Evolutionary conservation across 164 flowering plant species (phyloP).

Genomic region (Houttuynia cordata): DNA sequence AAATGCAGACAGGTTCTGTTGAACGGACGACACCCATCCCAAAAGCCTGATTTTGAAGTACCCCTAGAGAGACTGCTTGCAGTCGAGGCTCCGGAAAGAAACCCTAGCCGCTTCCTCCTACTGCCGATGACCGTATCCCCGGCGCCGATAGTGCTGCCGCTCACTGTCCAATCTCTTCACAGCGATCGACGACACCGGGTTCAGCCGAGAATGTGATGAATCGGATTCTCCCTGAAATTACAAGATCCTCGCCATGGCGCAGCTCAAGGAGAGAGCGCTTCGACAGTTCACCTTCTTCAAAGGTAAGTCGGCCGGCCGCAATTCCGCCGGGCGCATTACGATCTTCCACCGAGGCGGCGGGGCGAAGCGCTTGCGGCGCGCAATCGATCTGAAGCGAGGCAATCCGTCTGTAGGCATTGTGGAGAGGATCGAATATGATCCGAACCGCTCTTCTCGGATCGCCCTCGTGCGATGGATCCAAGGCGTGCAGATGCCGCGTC

Average conservation of each 20-base stretch:
- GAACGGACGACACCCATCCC: no score
- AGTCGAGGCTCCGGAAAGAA: no score
- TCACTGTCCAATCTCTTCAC: no score
- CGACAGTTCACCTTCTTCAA: slow-evolving; percentile 1
- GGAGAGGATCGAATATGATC: slow-evolving; percentile 7
- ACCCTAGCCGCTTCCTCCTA: no score
- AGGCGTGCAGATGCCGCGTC: not conserved
- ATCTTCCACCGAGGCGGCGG: slow-evolving; percentile 10
- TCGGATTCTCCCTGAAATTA: not conserved
- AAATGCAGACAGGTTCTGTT: no score
- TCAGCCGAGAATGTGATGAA: slow-evolving; percentile 1
- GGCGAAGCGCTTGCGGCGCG: slow-evolving; percentile 2
- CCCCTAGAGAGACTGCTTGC: no score
- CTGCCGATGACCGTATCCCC: no score
- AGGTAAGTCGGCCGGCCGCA: slow-evolving; percentile 6
- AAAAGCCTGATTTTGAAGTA: no score
- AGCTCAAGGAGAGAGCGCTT: not conserved
- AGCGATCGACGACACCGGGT: no score
- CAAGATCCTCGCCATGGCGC: not conserved
- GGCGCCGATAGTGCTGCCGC: no score
- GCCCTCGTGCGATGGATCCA: slow-evolving; percentile 4
- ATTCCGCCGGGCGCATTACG: slow-evolving; percentile 5
- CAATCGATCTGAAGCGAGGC: slow-evolving; percentile 5
- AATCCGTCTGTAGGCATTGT: slow-evolving; percentile 3
- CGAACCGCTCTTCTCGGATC: slow-evolving; percentile 4